Conservation (phyloP, 169 alveolate genomes). For the Babesia sp. region DNA sequence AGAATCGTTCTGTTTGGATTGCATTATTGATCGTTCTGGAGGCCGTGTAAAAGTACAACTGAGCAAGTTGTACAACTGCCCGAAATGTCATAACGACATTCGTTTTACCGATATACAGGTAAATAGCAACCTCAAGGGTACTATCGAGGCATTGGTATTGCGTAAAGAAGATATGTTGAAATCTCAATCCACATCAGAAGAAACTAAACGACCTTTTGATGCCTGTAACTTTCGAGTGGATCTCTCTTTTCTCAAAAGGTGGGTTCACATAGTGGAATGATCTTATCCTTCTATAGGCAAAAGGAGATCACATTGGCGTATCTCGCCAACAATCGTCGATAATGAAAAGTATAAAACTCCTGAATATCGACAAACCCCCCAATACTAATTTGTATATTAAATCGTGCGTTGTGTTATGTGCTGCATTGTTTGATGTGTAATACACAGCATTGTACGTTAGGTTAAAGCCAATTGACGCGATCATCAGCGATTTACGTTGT, state of each 20-base stretch:
- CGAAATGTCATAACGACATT: slow-evolving; percentile 30
- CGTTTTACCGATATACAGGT: slow-evolving; percentile 46
- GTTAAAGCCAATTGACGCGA: no score
- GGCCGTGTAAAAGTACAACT: slow-evolving; percentile 30
- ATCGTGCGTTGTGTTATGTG: no score
- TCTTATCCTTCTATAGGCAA: slow-evolving; percentile 5
- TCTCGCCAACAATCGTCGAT: not conserved
- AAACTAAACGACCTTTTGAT: not conserved
- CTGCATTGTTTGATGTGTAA: no score
- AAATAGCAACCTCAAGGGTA: slow-evolving; percentile 50
- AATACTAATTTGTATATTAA: no score
- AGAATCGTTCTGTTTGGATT: slow-evolving; percentile 80
- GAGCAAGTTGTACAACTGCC: slow-evolving; percentile 47
- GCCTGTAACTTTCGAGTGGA: not conserved
- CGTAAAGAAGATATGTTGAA: slow-evolving; percentile 20
- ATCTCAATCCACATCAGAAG: not conserved
- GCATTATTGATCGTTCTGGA: slow-evolving; percentile 62
- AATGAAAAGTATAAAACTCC: no score
- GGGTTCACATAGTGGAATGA: not conserved
- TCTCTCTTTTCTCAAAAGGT: not conserved
- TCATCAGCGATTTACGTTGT: no score
- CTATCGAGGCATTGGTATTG: slow-evolving; percentile 44
- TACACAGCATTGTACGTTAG: no score
- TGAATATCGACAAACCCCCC: no score
- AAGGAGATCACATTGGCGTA: not conserved